phyloP scores from a whole-genome alignment of 441 rosid genomes.

The Erodium texanum region DNA sequence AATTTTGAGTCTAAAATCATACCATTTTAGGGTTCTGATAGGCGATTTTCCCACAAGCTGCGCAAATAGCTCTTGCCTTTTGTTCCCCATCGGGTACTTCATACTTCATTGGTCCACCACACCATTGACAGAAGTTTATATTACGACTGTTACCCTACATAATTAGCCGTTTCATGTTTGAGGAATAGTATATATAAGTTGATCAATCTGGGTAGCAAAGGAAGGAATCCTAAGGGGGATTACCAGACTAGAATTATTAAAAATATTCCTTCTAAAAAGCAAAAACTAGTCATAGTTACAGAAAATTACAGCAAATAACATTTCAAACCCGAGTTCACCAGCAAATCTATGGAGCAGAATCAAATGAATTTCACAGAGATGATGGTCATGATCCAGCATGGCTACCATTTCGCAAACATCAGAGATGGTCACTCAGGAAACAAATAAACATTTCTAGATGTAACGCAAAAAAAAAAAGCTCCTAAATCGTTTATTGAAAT shows the following conservation, averaged over 20 bases:
- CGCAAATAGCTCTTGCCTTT: conserved; percentile 76
- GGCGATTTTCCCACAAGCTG: conserved; percentile 58
- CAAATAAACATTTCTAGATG: background rate
- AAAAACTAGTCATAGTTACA: background rate
- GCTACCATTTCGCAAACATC: background rate
- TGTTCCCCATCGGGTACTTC: conserved; percentile 86
- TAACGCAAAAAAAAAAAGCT: background rate
- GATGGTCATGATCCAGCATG: background rate
- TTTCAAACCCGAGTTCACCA: background rate
- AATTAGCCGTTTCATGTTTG: conserved; percentile 11
- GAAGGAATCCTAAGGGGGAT: no score
- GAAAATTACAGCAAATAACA: background rate
- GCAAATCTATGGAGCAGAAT: background rate
- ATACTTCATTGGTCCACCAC: conserved; percentile 81
- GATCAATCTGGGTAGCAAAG: background rate
- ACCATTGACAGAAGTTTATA: conserved; percentile 90
- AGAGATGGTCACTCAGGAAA: background rate
- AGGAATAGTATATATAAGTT: background rate
- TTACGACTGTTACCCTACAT: conserved; percentile 51
- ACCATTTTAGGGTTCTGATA: conserved; percentile 98
- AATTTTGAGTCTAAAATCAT: conserved; percentile 2
- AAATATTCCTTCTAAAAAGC: background rate
- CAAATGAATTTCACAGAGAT: background rate
- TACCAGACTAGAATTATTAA: no score
- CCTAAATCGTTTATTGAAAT: background rate